These are phyloP conservation scores for Ganoderma sp. DNA, from an alignment of 1,284 basidiomycete species.

Conservation along the genomic window DNA sequence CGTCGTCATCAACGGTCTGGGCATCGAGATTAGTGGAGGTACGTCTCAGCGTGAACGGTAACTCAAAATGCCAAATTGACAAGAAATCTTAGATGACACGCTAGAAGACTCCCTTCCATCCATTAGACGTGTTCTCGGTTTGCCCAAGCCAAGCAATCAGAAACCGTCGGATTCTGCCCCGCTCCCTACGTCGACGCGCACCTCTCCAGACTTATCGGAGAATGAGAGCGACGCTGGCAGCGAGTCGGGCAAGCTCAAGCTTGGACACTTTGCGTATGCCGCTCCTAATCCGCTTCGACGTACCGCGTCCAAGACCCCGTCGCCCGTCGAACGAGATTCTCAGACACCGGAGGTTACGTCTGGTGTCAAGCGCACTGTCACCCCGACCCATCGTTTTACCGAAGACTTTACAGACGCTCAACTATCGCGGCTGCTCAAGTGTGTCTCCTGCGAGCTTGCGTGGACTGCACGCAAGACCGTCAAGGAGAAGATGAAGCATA, in stretches of 20 bases:
- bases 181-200: slow-evolving; percentile 2
- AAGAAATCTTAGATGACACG: slow-evolving; percentile 12
- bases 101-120: slow-evolving; percentile 29
- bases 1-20: background rate
- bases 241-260: slow-evolving; percentile 18
- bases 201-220: slow-evolving; percentile 11
- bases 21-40: slow-evolving; percentile 7
- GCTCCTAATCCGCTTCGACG: slow-evolving; percentile 14
- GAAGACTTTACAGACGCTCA: slow-evolving; percentile 52
- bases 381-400: slow-evolving; percentile 34
- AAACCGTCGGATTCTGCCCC: background rate
- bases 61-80: background rate
- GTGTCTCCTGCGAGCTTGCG: slow-evolving; percentile 64
- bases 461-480: slow-evolving; percentile 75
- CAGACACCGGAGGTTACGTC: slow-evolving; percentile 9
- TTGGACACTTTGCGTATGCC: slow-evolving; percentile 25
- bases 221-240: background rate
- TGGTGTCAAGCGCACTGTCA: slow-evolving; percentile 8
- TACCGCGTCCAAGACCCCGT: slow-evolving; percentile 24
- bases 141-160: slow-evolving; percentile 8
- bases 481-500: slow-evolving; percentile 66
- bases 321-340: slow-evolving; percentile 9
- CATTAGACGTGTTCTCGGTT: slow-evolving; percentile 17
- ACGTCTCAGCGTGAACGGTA: background rate
- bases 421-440: slow-evolving; percentile 56